phyloP scores from a whole-genome alignment of 2,329 filamentous ascomycete genomes.

The Gnomoniopsis smithogilvyi region DNA sequence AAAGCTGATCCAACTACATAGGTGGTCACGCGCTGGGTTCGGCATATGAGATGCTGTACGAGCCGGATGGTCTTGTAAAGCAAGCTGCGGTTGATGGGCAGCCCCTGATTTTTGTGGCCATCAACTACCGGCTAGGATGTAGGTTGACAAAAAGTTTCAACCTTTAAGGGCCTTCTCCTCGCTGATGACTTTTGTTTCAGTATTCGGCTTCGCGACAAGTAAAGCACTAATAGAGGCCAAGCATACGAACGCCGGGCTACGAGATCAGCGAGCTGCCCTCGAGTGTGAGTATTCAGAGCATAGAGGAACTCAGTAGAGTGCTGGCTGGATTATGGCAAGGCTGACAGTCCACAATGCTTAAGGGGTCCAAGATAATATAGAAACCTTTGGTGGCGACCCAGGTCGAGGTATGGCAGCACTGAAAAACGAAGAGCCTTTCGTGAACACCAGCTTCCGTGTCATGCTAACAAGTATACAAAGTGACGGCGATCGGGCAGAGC shows the following conservation, averaged over 20 bases:
- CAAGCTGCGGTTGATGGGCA: conserved; percentile 20
- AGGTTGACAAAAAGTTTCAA: not conserved
- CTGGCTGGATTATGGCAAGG: too few species aligned
- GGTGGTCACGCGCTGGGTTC: conserved; percentile 24
- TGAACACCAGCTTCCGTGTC: not conserved
- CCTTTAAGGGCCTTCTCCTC: not conserved
- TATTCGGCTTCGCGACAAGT: conserved; percentile 25
- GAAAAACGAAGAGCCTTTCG: not conserved
- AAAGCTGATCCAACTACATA: not conserved
- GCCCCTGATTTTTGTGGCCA: conserved; percentile 23
- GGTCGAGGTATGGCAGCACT: not conserved
- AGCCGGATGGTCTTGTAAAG: conserved; percentile 23
- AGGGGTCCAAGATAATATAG: conserved; percentile 2
- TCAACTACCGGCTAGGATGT: conserved; percentile 25
- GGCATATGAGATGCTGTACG: conserved; percentile 22
- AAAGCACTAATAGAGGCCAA: conserved; percentile 21
- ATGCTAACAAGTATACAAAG: conserved; percentile 6
- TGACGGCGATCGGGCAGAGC: conserved; percentile 29
- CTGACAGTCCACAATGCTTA: not conserved
- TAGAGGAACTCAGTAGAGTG: not conserved
- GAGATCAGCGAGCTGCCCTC: conserved; percentile 29
- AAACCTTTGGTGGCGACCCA: conserved; percentile 2
- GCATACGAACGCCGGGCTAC: conserved; percentile 27
- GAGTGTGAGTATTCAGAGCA: conserved; percentile 23
- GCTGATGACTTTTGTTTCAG: conserved; percentile 3